Evolutionary conservation across 805 yeast genomes (phyloP).

Genomic region (Kuraishia cidri): DNA sequence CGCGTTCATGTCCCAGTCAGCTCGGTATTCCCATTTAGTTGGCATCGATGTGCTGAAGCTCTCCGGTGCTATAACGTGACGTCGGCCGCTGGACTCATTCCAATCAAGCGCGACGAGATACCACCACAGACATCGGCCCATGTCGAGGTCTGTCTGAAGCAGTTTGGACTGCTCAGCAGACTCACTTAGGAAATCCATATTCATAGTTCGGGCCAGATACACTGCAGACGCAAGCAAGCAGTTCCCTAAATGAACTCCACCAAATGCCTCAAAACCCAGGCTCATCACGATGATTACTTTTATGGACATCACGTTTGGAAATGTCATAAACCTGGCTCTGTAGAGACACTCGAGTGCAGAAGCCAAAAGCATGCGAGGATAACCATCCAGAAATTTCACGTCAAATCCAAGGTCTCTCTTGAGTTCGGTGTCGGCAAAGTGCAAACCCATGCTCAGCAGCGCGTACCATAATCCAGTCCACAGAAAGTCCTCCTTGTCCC

Average conservation of each 20-base stretch:
- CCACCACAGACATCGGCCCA: constrained; percentile 17
- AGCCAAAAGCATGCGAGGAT: constrained; percentile 17
- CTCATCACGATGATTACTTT: constrained; percentile 18
- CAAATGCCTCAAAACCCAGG: constrained; percentile 16
- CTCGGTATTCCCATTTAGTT: constrained; percentile 4
- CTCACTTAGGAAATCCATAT: constrained; percentile 9
- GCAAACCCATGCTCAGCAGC: constrained; percentile 18
- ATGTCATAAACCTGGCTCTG: constrained; percentile 22
- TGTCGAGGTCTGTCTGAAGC: no score
- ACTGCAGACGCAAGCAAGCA: constrained; percentile 12
- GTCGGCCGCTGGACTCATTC: constrained; percentile 18
- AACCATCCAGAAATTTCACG: constrained; percentile 15
- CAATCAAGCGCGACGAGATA: constrained; percentile 19
- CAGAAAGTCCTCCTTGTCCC: constrained; percentile 15
- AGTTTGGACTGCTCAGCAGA: background rate
- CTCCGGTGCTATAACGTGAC: constrained; percentile 10
- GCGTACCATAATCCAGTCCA: constrained; percentile 21
- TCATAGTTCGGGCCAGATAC: constrained; percentile 15
- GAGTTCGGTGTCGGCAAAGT: constrained; percentile 14
- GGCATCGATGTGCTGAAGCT: constrained; percentile 17
- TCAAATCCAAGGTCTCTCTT: constrained; percentile 11
- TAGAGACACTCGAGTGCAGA: constrained; percentile 21
- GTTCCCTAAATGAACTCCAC: constrained; percentile 19
- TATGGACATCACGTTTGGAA: constrained; percentile 14
- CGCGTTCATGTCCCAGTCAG: constrained; percentile 7